Percentiles rank a stretch among this genome's conserved stretches.
These are phyloP conservation scores for Arthroderma uncinatum DNA, from an alignment of 2,329 filamentous ascomycete genomes.

Conservation along the genomic window DNA sequence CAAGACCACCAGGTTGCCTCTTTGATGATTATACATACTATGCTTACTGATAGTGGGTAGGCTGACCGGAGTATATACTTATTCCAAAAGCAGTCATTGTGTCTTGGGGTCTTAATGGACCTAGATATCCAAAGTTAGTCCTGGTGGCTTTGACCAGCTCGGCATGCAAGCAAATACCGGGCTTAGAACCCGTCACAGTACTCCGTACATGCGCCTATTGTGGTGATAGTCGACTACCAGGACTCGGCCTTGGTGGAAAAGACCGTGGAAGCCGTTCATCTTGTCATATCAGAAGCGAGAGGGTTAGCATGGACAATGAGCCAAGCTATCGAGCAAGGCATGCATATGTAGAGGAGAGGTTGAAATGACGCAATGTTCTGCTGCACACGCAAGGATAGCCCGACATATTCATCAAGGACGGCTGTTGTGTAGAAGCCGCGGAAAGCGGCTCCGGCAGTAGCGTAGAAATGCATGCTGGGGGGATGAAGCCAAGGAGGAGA, in stretches of 20 bases:
- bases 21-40: too few relatives aligned
- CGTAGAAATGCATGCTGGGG: neutral
- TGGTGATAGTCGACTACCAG: neutral
- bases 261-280: neutral
- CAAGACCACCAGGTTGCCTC: neutral
- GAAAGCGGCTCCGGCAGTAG: neutral
- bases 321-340: too few relatives aligned
- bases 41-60: too few relatives aligned
- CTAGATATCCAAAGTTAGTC: neutral
- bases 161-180: neutral
- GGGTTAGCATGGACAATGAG: neutral
- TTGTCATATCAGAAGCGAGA: neutral
- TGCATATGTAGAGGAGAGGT: too few relatives aligned
- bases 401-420: neutral
- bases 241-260: neutral
- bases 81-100: neutral
- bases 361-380: too few relatives aligned
- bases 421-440: neutral
- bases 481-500: too few relatives aligned
- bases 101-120: neutral
- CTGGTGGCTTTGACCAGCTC: neutral
- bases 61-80: too few relatives aligned
- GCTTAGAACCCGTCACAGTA: neutral
- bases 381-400: too few relatives aligned
- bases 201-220: neutral